phyloP scores from a whole-genome alignment of 2,329 filamentous ascomycete species.

The Beauveria sp. region DNA sequence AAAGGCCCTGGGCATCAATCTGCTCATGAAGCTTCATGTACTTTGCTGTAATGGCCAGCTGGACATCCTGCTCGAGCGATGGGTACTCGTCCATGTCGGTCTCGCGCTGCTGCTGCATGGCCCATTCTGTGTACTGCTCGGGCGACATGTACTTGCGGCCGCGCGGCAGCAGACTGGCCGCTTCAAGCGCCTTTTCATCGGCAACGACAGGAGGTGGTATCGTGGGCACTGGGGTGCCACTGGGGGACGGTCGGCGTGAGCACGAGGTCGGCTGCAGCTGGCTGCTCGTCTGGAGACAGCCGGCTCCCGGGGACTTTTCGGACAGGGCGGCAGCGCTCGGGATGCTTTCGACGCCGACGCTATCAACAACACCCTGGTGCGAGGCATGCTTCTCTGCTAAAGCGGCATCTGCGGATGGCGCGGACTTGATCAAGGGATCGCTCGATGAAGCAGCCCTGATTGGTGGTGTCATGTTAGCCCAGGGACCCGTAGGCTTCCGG shows the following conservation, averaged over 20 bases:
- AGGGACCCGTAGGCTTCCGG: constrained; percentile 43
- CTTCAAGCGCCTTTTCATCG: constrained; percentile 4
- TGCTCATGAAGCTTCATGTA: constrained; percentile 50
- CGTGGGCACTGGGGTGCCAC: background rate
- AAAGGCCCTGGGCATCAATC: constrained; percentile 48
- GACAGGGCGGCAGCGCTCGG: background rate
- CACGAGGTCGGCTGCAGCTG: background rate
- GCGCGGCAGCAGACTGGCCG: constrained; percentile 2
- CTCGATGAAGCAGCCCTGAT: constrained; percentile 35
- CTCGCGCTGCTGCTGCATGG: constrained; percentile 26
- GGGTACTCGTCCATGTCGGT: constrained; percentile 37
- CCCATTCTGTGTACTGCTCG: constrained; percentile 28
- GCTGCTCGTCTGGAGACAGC: constrained; percentile 5
- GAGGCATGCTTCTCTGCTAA: background rate
- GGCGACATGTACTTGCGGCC: constrained; percentile 7
- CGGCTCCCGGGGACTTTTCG: background rate
- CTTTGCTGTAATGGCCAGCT: constrained; percentile 45
- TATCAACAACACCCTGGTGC: background rate
- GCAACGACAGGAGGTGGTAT: background rate
- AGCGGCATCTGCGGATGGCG: background rate
- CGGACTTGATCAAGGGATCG: background rate
- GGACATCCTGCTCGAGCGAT: constrained; percentile 44
- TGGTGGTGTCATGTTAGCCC: constrained; percentile 52
- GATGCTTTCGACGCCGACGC: background rate
- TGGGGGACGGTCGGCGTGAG: constrained; percentile 6